These are phyloP conservation scores for Medicago lupulina DNA, from an alignment of 306 rosid species.

Conservation along the genomic window DNA sequence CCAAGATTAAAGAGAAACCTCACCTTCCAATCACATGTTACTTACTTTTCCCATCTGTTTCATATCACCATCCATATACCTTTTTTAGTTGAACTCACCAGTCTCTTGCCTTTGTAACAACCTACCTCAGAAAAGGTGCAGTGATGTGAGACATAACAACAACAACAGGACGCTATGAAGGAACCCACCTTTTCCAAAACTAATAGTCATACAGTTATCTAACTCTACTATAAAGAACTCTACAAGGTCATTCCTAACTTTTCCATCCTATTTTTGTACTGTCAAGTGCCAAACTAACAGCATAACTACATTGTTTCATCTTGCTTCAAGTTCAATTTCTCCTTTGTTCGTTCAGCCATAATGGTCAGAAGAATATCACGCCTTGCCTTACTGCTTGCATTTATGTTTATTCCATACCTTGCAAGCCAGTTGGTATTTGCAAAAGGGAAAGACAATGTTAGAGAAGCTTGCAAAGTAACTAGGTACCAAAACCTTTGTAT, in stretches of 20 bases:
- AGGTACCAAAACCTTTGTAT: constrained; percentile 56
- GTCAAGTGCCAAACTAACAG: constrained; percentile 19
- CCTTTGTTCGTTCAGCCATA: constrained; percentile 9
- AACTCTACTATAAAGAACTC: constrained; percentile 26
- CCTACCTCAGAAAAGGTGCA: constrained; percentile 15
- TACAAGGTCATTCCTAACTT: constrained; percentile 18
- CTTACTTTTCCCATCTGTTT: constrained; percentile 36
- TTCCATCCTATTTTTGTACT: constrained; percentile 1
- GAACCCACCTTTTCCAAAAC: constrained; percentile 6
- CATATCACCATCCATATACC: constrained; percentile 26
- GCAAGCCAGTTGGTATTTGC: constrained; percentile 40
- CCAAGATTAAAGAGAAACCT: constrained; percentile 3
- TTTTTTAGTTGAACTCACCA: constrained; percentile 47
- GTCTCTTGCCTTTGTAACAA: constrained; percentile 39
- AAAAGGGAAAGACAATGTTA: constrained; percentile 43
- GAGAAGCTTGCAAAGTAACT: constrained; percentile 69
- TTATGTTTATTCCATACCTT: constrained; percentile 40
- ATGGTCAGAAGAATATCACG: constrained; percentile 36
- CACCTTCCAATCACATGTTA: constrained; percentile 40
- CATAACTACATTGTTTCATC: constrained; percentile 8
- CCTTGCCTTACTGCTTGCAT: constrained; percentile 28
- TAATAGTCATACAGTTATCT: constrained; percentile 10
- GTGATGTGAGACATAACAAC: background rate
- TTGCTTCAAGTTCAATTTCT: constrained; percentile 23
- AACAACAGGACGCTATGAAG: constrained; percentile 4